Percentiles rank a stretch among this genome's conserved stretches.
Conservation (phyloP, 1,139 yeast genomes). For the Hansenula lynferdii region DNA sequence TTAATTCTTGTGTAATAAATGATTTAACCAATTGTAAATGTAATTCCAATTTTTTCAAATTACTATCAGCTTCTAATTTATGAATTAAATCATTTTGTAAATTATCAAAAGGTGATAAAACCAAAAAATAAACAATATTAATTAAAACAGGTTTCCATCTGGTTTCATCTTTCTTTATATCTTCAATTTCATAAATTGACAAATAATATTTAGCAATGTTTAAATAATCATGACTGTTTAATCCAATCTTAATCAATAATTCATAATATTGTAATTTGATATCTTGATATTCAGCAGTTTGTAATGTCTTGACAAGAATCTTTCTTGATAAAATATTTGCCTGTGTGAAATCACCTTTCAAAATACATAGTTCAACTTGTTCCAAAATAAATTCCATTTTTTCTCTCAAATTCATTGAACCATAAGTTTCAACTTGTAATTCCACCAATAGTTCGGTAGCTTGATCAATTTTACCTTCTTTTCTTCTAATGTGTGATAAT, state of each 20-base stretch:
- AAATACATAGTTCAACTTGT: slow-evolving; percentile 80
- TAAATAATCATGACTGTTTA: slow-evolving; percentile 74
- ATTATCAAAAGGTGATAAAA: slow-evolving; percentile 85
- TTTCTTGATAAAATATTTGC: slow-evolving; percentile 87
- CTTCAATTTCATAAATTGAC: slow-evolving; percentile 75
- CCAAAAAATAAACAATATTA: slow-evolving; percentile 72
- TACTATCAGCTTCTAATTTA: slow-evolving; percentile 63
- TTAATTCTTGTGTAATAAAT: slow-evolving; percentile 85
- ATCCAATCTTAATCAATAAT: slow-evolving; percentile 71
- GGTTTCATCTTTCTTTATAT: slow-evolving; percentile 49
- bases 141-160: slow-evolving; percentile 58
- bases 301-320: slow-evolving; percentile 76
- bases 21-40: slow-evolving; percentile 69
- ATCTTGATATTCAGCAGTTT: slow-evolving; percentile 43
- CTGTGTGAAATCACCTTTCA: slow-evolving; percentile 79
- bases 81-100: slow-evolving; percentile 83
- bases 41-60: slow-evolving; percentile 57
- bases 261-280: slow-evolving; percentile 76
- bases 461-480: slow-evolving; percentile 68
- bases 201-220: slow-evolving; percentile 77
- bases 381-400: slow-evolving; percentile 88
- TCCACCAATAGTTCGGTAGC: slow-evolving; percentile 92
- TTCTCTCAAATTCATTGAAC: slow-evolving; percentile 88
- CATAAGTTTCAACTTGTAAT: slow-evolving; percentile 94
- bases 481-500: slow-evolving; percentile 69